These are phyloP conservation scores for Phytophthora sp. DNA, from an alignment of 352 stramenopile genomes.

Conservation along the genomic window DNA sequence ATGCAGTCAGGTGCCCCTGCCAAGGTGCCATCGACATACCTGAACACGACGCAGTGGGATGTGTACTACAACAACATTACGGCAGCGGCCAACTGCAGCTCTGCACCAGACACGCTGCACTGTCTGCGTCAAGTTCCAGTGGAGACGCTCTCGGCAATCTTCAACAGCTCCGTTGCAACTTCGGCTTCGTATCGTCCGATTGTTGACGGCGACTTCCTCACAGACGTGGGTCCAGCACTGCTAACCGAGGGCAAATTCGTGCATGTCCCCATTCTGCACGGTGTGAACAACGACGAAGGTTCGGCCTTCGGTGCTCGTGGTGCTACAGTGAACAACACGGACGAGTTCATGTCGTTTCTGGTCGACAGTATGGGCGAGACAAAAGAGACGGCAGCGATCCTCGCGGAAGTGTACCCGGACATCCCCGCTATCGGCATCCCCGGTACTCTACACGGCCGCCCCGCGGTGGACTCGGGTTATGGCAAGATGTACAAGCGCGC, in stretches of 20 bases:
- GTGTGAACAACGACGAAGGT: conserved; percentile 38
- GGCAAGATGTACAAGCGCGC: conserved; percentile 33
- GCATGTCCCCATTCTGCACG: conserved; percentile 39
- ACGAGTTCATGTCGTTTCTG: conserved; percentile 29
- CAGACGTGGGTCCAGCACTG: conserved; percentile 12
- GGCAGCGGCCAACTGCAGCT: conserved; percentile 26
- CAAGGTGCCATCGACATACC: conserved; percentile 7
- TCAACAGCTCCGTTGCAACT: conserved; percentile 32
- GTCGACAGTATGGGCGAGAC: conserved; percentile 20
- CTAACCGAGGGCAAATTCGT: conserved; percentile 35
- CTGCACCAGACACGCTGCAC: conserved; percentile 19
- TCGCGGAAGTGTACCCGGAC: conserved; percentile 31
- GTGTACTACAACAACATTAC: conserved; percentile 38
- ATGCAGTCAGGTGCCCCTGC: conserved; percentile 31
- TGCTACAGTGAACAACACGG: conserved; percentile 27
- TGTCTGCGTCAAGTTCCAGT: conserved; percentile 38
- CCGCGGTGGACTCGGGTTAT: conserved; percentile 1
- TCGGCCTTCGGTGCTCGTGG: conserved; percentile 20
- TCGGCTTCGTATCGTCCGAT: conserved; percentile 21
- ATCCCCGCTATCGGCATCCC: conserved; percentile 22
- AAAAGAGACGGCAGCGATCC: conserved; percentile 5
- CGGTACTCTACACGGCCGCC: conserved; percentile 23
- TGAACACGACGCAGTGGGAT: conserved; percentile 22
- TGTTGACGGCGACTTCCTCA: conserved; percentile 39
- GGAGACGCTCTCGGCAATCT: conserved; percentile 14